Percentiles rank a stretch among this genome's conserved stretches.
phyloP scores from a whole-genome alignment of 1,139 yeast species.

The Saccharomyces hybrid region DNA sequence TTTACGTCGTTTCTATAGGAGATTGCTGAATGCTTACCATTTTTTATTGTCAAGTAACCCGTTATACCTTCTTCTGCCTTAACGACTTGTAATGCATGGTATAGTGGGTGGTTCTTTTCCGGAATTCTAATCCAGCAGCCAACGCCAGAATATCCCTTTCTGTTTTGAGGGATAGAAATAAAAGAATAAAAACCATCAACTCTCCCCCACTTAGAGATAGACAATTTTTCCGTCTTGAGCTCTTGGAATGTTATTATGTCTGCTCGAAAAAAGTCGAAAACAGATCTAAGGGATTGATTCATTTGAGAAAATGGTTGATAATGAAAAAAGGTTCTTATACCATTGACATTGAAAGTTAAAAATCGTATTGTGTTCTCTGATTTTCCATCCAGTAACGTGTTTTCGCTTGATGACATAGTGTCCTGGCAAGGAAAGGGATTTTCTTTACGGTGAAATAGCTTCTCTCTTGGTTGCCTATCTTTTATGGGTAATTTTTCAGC shows the following conservation, averaged over 20 bases:
- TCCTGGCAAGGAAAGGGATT: background rate
- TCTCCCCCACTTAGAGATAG: slow-evolving; percentile 47
- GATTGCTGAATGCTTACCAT: slow-evolving; percentile 16
- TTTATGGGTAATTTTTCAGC: background rate
- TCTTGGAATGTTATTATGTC: slow-evolving; percentile 85
- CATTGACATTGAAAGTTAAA: slow-evolving; percentile 80
- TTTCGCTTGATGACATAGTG: background rate
- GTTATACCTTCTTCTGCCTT: slow-evolving; percentile 90
- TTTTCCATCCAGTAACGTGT: slow-evolving; percentile 5
- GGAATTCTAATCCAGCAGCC: slow-evolving; percentile 69
- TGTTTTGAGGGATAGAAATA: slow-evolving; percentile 56
- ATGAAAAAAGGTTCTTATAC: slow-evolving; percentile 68
- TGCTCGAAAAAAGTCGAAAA: slow-evolving; percentile 53
- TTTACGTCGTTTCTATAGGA: slow-evolving; percentile 19
- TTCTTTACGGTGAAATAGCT: background rate
- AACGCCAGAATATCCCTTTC: slow-evolving; percentile 89
- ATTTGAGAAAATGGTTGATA: slow-evolving; percentile 75
- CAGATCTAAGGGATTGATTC: slow-evolving; percentile 38
- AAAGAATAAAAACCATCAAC: slow-evolving; percentile 55
- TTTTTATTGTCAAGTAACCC: slow-evolving; percentile 45
- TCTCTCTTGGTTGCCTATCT: background rate
- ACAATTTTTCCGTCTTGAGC: slow-evolving; percentile 51
- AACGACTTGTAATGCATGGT: slow-evolving; percentile 42
- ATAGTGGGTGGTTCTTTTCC: slow-evolving; percentile 35
- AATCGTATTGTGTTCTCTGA: slow-evolving; percentile 34